These are phyloP conservation scores for Parietichytrium sp. DNA, from an alignment of 108 stramenopile genomes.

Conservation along the genomic window DNA sequence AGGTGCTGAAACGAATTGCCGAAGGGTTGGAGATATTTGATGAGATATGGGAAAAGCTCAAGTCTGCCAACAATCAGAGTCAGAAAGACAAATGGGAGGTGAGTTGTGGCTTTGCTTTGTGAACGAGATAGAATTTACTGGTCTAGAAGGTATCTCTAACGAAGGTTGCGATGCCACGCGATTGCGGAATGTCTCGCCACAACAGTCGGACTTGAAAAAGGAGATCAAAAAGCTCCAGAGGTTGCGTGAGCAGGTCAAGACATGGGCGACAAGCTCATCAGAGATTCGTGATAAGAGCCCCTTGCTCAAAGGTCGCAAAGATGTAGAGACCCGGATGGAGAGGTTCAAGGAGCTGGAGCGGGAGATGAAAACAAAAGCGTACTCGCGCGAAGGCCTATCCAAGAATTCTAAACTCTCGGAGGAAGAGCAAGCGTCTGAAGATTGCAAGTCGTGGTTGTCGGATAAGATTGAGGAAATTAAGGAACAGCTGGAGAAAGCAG, in stretches of 20 bases:
- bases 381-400: slow-evolving; percentile 91
- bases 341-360: slow-evolving; percentile 97
- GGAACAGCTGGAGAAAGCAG: slow-evolving; percentile 71
- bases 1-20: slow-evolving; percentile 71
- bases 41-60: slow-evolving; percentile 97
- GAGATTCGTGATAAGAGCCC: slow-evolving; percentile 97
- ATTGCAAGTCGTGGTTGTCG: slow-evolving; percentile 70
- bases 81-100: slow-evolving; percentile 68
- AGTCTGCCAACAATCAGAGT: slow-evolving; percentile 86
- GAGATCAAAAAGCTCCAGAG: slow-evolving; percentile 99
- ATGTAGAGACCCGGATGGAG: slow-evolving; percentile 98
- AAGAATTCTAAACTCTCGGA: slow-evolving; percentile 72
- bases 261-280: slow-evolving; percentile 85
- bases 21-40: slow-evolving; percentile 96
- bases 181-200: slow-evolving; percentile 80
- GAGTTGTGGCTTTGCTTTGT: neutral
- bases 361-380: slow-evolving; percentile 98
- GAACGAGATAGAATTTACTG: too few relatives aligned
- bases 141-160: neutral
- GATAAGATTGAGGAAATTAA: slow-evolving; percentile 73
- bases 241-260: slow-evolving; percentile 96
- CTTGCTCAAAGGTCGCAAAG: slow-evolving; percentile 67
- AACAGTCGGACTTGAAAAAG: slow-evolving; percentile 96
- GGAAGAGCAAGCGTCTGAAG: slow-evolving; percentile 69
- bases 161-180: neutral